Percentiles rank a stretch among this genome's conserved stretches.
Conservation (phyloP, 306 rosid genomes). For the Prunus fruticosa region DNA sequence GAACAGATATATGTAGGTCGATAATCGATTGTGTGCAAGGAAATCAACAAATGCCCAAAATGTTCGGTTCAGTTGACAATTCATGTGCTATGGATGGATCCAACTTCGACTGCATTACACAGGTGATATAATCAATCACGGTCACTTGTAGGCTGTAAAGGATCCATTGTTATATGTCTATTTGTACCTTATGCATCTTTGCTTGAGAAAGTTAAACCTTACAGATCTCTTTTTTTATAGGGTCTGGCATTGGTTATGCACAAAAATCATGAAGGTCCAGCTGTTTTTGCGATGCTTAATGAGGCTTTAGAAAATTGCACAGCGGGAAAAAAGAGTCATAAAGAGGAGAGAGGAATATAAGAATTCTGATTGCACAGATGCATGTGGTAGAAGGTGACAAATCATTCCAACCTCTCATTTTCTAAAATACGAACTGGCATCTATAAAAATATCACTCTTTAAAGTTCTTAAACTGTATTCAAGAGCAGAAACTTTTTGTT, state of each 20-base stretch:
- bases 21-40: neutral
- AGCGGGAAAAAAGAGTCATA: too few species aligned
- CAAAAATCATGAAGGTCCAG: too few species aligned
- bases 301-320: too few species aligned
- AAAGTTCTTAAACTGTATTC: neutral
- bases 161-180: neutral
- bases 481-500: slow-evolving; percentile 1
- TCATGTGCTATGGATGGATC: neutral
- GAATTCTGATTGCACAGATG: too few species aligned
- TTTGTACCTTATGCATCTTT: neutral
- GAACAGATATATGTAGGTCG: neutral
- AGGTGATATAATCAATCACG: neutral
- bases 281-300: too few species aligned
- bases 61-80: neutral
- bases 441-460: slow-evolving; percentile 17
- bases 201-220: slow-evolving; percentile 9
- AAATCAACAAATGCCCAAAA: neutral
- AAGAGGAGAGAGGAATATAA: too few species aligned
- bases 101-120: neutral
- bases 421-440: too few species aligned
- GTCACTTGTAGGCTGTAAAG: neutral
- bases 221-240: slow-evolving; percentile 31
- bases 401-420: too few species aligned
- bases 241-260: slow-evolving; percentile 90
- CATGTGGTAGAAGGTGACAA: too few species aligned